phyloP scores from a whole-genome alignment of 2,329 filamentous ascomycete species.

The Dactylellina haptotyla region DNA sequence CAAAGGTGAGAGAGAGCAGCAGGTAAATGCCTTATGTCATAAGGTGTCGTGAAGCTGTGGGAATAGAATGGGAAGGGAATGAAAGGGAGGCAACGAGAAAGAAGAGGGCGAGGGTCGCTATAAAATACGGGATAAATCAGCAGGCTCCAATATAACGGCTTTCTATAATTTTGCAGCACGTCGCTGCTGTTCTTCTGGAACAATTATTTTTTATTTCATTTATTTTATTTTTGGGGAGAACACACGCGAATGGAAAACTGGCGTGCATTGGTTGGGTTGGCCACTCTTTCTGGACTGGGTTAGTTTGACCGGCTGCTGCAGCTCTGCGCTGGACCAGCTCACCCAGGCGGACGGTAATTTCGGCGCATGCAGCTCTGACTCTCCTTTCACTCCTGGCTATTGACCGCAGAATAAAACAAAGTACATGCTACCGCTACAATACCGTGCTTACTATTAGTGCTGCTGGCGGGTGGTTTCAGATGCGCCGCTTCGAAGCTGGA shows the following conservation, averaged over 20 bases:
- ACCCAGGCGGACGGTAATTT: slow-evolving; percentile 33
- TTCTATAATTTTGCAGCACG: not conserved
- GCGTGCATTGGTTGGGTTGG: slow-evolving; percentile 24
- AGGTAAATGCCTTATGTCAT: too few species aligned
- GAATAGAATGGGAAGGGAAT: not conserved
- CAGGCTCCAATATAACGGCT: not conserved
- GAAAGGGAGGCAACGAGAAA: not conserved
- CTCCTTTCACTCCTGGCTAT: slow-evolving; percentile 4
- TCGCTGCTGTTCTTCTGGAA: not conserved
- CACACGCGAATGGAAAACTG: not conserved
- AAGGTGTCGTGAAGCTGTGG: not conserved
- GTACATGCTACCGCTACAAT: not conserved
- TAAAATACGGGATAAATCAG: slow-evolving; percentile 6
- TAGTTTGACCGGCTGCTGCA: slow-evolving; percentile 32
- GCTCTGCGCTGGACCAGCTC: slow-evolving; percentile 47
- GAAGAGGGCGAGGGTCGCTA: slow-evolving; percentile 10
- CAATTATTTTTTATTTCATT: not conserved
- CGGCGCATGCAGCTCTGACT: slow-evolving; percentile 34
- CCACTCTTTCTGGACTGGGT: slow-evolving; percentile 2
- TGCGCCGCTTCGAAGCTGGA: slow-evolving; percentile 7
- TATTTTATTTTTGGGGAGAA: slow-evolving; percentile 17
- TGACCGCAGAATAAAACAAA: not conserved
- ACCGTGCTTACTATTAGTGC: too few species aligned
- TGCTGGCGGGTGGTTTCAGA: slow-evolving; percentile 45
- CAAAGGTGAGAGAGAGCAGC: not conserved